Evolutionary conservation across 345 rosid genomes (phyloP), one percentile per base, ranked within the genome.

Genomic region (Excoecaria agallocha): DNA sequence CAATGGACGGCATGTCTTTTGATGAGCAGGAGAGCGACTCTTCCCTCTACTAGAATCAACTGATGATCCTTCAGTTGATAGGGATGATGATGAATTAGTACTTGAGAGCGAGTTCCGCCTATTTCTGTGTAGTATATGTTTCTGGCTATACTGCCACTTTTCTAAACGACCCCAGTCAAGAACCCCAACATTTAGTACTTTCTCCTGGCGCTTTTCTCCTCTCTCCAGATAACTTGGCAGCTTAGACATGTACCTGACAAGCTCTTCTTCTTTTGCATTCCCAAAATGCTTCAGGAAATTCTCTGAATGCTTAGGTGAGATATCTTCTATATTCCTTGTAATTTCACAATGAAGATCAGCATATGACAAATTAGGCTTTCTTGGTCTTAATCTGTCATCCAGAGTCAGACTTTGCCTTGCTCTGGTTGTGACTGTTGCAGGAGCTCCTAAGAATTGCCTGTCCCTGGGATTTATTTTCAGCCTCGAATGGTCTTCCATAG

Each of bases 131-230:
- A 78, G 70, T 62, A 80, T 38, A 76, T 78, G 88, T 64, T 82
- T 86, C 70, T 87, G 87, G 81, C 76, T 80, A 78, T 74, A 78
- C 69, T 90, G 90, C 98, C 98, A 94, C 77, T 86, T 91, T 77
- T 95, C 95, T 38, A 95, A 88, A 57, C 89, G 93, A 8, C 87
- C 81, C 99, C 98, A 93, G 66, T 91, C 92, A 77, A 95, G 96
- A 73, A 95, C 99, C 81, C 99, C 99, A 72, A 95, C 85, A 51
- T 86, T 93, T 77, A 91, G 80, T 74, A 86, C 84, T 65, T 82
- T 90, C 63, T 90, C 98, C 67, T 83, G 80, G 48, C 73, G 84
- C 2, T 79, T 78, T 76, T 82, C 85, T 62, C 90, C 81, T 82
- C 81, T 83, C 89, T 88, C 90, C 78, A 92, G 83, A 87, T 85